Percentiles rank a stretch among this genome's conserved stretches.
Evolutionary conservation across 2,329 filamentous ascomycete species (phyloP).

Genomic region (Aspergillus persii): DNA sequence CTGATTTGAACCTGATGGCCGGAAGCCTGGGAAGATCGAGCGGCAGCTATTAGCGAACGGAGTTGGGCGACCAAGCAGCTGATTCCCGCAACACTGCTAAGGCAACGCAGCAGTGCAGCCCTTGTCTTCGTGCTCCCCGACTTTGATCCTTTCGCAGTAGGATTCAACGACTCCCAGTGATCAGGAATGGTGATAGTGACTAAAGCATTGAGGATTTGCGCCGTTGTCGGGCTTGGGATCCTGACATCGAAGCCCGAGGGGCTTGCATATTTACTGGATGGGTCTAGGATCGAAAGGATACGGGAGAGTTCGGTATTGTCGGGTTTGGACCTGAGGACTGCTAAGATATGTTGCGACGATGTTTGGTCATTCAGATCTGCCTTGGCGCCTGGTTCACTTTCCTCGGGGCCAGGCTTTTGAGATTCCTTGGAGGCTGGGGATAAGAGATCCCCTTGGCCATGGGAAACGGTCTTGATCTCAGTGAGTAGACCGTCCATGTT

Average conservation of each 20-base stretch:
- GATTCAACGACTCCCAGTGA: slow-evolving; percentile 69
- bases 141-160: slow-evolving; percentile 15
- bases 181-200: slow-evolving; percentile 74
- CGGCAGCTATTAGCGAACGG: slow-evolving; percentile 53
- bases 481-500: slow-evolving; percentile 41
- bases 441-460: slow-evolving; percentile 16
- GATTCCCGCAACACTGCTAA: slow-evolving; percentile 73
- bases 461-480: slow-evolving; percentile 38
- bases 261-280: slow-evolving; percentile 23
- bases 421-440: slow-evolving; percentile 15
- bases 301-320: slow-evolving; percentile 30
- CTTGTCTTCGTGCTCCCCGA: slow-evolving; percentile 25
- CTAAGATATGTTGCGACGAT: slow-evolving; percentile 34
- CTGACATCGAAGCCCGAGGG: slow-evolving; percentile 54
- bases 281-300: slow-evolving; percentile 36
- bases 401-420: slow-evolving; percentile 5
- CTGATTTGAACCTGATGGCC: slow-evolving; percentile 31
- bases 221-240: slow-evolving; percentile 63
- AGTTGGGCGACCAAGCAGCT: slow-evolving; percentile 74
- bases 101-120: slow-evolving; percentile 57
- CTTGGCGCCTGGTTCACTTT: slow-evolving; percentile 11
- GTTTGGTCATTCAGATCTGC: slow-evolving; percentile 16
- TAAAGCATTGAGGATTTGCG: slow-evolving; percentile 73
- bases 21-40: slow-evolving; percentile 32
- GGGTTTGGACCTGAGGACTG: slow-evolving; percentile 42